Evolutionary conservation across 495 filamentous ascomycete species (phyloP), one percentile per base, ranked within the genome.

Genomic region (Hypomontagnella monticulosa): DNA sequence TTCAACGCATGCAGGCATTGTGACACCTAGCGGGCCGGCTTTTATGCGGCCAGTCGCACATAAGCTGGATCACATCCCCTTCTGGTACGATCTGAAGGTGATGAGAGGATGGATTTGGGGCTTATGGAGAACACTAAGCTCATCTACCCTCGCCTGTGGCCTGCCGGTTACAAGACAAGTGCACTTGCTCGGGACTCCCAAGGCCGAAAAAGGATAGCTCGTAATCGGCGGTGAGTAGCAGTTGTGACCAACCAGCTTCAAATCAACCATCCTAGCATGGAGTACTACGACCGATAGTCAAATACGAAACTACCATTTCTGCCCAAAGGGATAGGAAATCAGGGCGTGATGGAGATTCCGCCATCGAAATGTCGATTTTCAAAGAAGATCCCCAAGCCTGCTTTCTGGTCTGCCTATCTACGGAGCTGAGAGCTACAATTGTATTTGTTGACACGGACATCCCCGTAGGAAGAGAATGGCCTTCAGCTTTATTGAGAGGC

Each of bases 31-130:
- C 67, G 67, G 67, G 67, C 67, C 67, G 67, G 57, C 61, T 70
- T 70, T 70, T 53, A 70, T 70, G 67, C 66, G 71, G 61, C 71
- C 71, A 70, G 54, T 63, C 52, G 61, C 67, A 70, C 67, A 69
- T 69, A 60, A 67, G 55, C 60, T 69, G 52, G 55, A 66, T 70
- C 64, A 67, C 52, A 70, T 70, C 63, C 57, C 66, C 67, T 67
- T 72, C 66, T 63, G 70, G 69, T 69, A 61, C 63, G 59, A 74
- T 74, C 63, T 66, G 63, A 63, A 54, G 59, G 61, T 46, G 66
- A 37, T 64, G 42, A 67, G 58, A 66, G 61, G 71, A 61, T 33
- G 41, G 42, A 70, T 65, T 66, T 44, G 67, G 67, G 61, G 67
- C 56, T 44, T 46, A 70, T 70, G 67, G 66, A 64, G 66, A 61